A percentile compares a stretch with the other conserved stretches of the same genome.
Evolutionary conservation across 805 yeast species (phyloP).

Genomic region (Candida rishiriensis): DNA sequence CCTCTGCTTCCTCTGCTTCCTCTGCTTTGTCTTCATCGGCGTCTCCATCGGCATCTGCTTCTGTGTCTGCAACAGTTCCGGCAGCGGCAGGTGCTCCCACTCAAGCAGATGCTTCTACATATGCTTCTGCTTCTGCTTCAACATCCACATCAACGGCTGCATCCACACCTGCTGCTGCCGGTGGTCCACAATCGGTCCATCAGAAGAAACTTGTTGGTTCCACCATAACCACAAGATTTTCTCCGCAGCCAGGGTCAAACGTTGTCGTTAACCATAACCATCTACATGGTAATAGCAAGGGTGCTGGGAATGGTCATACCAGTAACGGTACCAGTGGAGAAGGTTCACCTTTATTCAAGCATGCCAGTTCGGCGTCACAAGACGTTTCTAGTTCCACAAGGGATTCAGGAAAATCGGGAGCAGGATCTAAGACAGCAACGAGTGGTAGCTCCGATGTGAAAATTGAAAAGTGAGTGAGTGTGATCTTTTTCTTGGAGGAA

Average conservation of each 20-base stretch:
- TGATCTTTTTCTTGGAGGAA: no score
- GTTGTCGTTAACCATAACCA: slow-evolving; percentile 6
- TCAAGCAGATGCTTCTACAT: no score
- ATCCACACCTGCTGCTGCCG: no score
- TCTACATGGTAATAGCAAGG: not conserved
- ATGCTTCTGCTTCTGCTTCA: no score
- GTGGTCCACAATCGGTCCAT: slow-evolving; percentile 15
- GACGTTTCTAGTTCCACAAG: no score
- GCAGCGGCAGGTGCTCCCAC: not conserved
- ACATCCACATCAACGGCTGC: no score
- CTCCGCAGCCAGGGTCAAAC: slow-evolving; percentile 26
- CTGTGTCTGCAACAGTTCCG: slow-evolving; percentile 1
- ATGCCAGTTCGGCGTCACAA: no score
- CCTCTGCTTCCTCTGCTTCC: not conserved
- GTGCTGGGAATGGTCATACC: not conserved
- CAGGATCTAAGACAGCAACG: no score
- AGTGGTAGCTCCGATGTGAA: no score
- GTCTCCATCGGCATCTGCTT: not conserved
- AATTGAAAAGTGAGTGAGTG: no score
- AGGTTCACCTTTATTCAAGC: not conserved
- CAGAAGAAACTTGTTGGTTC: slow-evolving; percentile 18
- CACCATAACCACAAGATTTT: slow-evolving; percentile 25
- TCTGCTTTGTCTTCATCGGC: not conserved
- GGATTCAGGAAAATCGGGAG: no score
- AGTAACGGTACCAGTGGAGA: not conserved